Conservation (phyloP, 805 yeast species). For the Lipomyces sp. region DNA sequence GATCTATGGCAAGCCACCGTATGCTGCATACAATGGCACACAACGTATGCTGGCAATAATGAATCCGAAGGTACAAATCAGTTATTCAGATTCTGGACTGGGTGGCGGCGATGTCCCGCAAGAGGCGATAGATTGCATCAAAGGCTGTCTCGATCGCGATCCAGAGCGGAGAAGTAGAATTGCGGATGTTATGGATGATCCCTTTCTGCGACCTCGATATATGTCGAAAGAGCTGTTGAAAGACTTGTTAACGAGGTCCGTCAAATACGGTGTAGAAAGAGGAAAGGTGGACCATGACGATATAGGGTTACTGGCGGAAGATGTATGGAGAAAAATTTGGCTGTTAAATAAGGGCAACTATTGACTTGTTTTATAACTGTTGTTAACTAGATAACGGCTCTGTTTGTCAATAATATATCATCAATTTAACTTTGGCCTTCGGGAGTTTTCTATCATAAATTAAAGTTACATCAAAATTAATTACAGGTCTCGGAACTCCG, state of each 20-base stretch:
- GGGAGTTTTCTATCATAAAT: too few relatives aligned
- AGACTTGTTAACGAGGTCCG: slow-evolving; percentile 76
- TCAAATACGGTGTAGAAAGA: slow-evolving; percentile 65
- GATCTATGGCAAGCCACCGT: slow-evolving; percentile 93
- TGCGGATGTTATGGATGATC: slow-evolving; percentile 61
- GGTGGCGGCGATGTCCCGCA: slow-evolving; percentile 69
- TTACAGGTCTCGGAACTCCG: too few relatives aligned
- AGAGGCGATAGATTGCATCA: slow-evolving; percentile 71
- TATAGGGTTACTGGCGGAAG: slow-evolving; percentile 29
- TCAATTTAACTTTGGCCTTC: neutral
- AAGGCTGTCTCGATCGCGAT: slow-evolving; percentile 71
- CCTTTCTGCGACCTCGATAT: slow-evolving; percentile 75
- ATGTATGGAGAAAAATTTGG: slow-evolving; percentile 35
- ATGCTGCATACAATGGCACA: slow-evolving; percentile 75
- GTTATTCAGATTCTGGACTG: slow-evolving; percentile 64
- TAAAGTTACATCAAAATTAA: too few relatives aligned
- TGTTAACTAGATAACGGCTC: neutral
- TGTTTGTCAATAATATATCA: neutral
- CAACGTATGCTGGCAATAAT: slow-evolving; percentile 82
- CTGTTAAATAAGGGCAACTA: slow-evolving; percentile 15
- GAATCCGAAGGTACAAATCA: slow-evolving; percentile 76
- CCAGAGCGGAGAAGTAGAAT: slow-evolving; percentile 70
- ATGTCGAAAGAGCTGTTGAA: slow-evolving; percentile 69
- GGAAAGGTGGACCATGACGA: slow-evolving; percentile 23
- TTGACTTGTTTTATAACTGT: neutral